Conservation (phyloP, 2,329 filamentous ascomycete genomes). For the Pyrenochaeta sp. region DNA sequence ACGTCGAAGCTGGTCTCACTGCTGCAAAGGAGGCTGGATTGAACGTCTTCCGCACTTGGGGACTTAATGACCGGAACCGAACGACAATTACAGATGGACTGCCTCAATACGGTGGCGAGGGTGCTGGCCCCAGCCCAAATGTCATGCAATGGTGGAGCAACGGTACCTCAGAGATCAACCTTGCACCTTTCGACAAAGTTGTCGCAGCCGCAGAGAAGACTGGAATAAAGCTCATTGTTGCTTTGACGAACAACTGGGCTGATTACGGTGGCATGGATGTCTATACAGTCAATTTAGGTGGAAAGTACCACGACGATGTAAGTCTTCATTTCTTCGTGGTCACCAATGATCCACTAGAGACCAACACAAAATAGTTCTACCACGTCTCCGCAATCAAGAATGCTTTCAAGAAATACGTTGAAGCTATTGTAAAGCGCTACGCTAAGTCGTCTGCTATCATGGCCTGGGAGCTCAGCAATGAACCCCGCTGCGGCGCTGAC, state of each 20-base stretch:
- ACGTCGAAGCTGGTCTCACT: slow-evolving; percentile 57
- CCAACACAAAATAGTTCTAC: slow-evolving; percentile 37
- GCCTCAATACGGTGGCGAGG: slow-evolving; percentile 62
- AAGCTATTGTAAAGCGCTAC: slow-evolving; percentile 60
- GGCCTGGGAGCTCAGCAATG: slow-evolving; percentile 65
- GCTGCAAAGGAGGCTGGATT: slow-evolving; percentile 60
- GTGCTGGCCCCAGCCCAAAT: slow-evolving; percentile 55
- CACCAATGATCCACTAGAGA: not conserved
- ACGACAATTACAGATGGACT: slow-evolving; percentile 57
- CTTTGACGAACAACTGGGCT: slow-evolving; percentile 67
- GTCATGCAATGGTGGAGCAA: slow-evolving; percentile 58
- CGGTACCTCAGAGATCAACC: slow-evolving; percentile 57
- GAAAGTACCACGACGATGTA: slow-evolving; percentile 61
- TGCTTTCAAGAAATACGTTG: slow-evolving; percentile 60
- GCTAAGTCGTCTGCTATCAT: slow-evolving; percentile 59
- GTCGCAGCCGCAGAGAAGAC: slow-evolving; percentile 59
- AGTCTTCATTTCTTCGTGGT: not conserved
- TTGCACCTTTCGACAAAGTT: slow-evolving; percentile 60
- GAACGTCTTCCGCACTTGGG: slow-evolving; percentile 65
- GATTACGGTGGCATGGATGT: slow-evolving; percentile 69
- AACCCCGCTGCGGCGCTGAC: slow-evolving; percentile 46
- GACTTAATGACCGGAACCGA: slow-evolving; percentile 65
- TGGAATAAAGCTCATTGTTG: slow-evolving; percentile 63
- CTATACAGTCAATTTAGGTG: slow-evolving; percentile 64
- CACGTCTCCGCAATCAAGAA: slow-evolving; percentile 60